phyloP scores from a whole-genome alignment of 805 yeast genomes.

The Candida succiphila region DNA sequence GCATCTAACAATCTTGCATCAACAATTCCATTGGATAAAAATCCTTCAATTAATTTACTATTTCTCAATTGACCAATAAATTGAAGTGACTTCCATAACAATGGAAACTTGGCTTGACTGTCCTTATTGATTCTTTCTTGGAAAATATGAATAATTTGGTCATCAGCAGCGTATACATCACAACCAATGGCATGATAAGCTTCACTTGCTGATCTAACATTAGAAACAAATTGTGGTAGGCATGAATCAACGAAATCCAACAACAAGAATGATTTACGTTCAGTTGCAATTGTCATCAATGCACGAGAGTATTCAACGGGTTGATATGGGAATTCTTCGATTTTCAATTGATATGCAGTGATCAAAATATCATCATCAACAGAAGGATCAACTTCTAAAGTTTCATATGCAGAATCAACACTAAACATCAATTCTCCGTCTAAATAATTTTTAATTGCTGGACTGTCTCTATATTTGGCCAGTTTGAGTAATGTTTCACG shows the following conservation, averaged over 20 bases:
- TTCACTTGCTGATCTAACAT: slow-evolving; percentile 5
- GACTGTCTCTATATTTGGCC: slow-evolving; percentile 28
- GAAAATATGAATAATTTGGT: slow-evolving; percentile 41
- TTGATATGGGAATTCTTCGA: slow-evolving; percentile 38
- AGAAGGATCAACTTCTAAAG: slow-evolving; percentile 37
- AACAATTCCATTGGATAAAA: slow-evolving; percentile 49
- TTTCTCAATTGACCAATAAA: slow-evolving; percentile 43
- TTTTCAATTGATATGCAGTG: slow-evolving; percentile 62
- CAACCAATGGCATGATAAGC: slow-evolving; percentile 34
- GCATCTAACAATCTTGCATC: slow-evolving; percentile 52
- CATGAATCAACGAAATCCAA: slow-evolving; percentile 42
- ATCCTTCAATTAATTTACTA: slow-evolving; percentile 47
- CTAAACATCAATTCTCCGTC: slow-evolving; percentile 39
- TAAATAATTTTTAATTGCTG: slow-evolving; percentile 23
- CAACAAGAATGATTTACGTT: slow-evolving; percentile 46
- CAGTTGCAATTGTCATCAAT: slow-evolving; percentile 49
- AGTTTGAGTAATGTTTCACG: slow-evolving; percentile 30
- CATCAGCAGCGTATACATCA: slow-evolving; percentile 43
- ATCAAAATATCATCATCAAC: slow-evolving; percentile 64
- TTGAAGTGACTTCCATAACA: slow-evolving; percentile 47
- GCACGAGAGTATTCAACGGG: slow-evolving; percentile 36
- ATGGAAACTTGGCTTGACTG: slow-evolving; percentile 38
- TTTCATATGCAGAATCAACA: slow-evolving; percentile 37
- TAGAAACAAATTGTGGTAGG: slow-evolving; percentile 22
- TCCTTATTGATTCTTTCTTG: slow-evolving; percentile 33